Base-by-base conservation (phyloP, 164 flowering plant species). In the Echeveria elegans region DNA sequence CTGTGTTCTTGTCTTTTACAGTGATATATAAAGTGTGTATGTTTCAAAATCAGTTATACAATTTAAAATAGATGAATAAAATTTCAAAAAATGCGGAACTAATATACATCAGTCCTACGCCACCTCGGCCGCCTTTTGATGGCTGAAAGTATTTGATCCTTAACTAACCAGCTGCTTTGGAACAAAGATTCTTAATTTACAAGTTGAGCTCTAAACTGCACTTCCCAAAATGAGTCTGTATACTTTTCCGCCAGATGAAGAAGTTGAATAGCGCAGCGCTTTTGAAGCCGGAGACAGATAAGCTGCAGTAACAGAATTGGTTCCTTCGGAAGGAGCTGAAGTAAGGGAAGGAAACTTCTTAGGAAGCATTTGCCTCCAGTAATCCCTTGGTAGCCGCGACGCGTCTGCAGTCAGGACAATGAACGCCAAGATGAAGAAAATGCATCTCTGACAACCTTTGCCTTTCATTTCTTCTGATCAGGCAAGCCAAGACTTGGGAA, bases 311-410 rank as follows among this genome's bases (percentile, higher is more conserved):
- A 80, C 76, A 23, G 83, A 78, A 66, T 86, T 80, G 36, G 91
- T 80, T 60, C 96, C 87, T 78, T 68, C 82, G 28, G 96, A 88
- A 18, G 96, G 96, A 68, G 96, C 70, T 1, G 96, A 88, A 64
- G 83, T 78, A 47, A 82, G 91, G 64, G 76, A 40, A 38, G 89
- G 91, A 18, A 82, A 72, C 75, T 80, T 83, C 81, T 85, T 88
- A 9, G 96, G 96, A 74, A 89, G 74, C 96, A 89, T 89, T 67
- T 86, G 90, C 28, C 80, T 81, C 84, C 85, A 88, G 61, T 64
- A 68, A 1, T 47, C 77, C 59, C 71, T 82, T 4, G 91, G 88
- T 66, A 81, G 52, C 70, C 90, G 80, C 65, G 96, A 72, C 38
- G 84, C 80, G 63, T 85, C 85, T 6, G 88, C 81, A 10, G 82